Evolutionary conservation across 306 rosid species (phyloP).

Genomic region (Casuarina cunninghamiana): DNA sequence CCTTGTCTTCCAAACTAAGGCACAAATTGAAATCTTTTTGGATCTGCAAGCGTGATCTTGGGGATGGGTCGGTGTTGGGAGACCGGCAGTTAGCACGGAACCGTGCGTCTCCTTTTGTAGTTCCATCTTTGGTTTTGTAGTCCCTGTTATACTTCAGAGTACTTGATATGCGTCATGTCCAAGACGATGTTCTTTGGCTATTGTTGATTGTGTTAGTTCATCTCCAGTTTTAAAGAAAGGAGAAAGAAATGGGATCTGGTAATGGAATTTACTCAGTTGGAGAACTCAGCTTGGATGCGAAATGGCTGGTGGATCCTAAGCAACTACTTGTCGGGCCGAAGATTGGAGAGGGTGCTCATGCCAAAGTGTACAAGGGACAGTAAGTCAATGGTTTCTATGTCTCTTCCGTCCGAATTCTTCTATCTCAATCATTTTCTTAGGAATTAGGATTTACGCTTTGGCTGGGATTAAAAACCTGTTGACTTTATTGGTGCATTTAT

Average conservation of each 20-base stretch:
- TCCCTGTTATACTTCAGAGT: slow-evolving; percentile 14
- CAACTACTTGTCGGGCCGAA: slow-evolving; percentile 87
- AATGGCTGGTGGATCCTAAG: slow-evolving; percentile 89
- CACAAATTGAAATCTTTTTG: slow-evolving; percentile 39
- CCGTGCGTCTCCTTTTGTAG: slow-evolving; percentile 32
- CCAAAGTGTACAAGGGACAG: slow-evolving; percentile 96
- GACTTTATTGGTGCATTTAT: background rate
- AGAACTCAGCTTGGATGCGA: slow-evolving; percentile 64
- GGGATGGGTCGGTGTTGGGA: slow-evolving; percentile 53
- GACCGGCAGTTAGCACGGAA: slow-evolving; percentile 30
- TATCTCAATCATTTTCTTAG: slow-evolving; percentile 4
- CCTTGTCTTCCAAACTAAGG: slow-evolving; percentile 53
- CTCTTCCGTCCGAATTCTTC: slow-evolving; percentile 11
- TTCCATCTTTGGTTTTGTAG: slow-evolving; percentile 14
- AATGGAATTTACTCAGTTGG: slow-evolving; percentile 78
- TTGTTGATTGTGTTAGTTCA: slow-evolving; percentile 29
- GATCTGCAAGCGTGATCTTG: slow-evolving; percentile 45
- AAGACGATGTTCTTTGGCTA: slow-evolving; percentile 27
- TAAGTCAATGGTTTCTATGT: slow-evolving; percentile 54
- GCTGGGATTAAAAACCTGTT: background rate
- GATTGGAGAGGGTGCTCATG: slow-evolving; percentile 96
- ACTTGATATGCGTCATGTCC: slow-evolving; percentile 22
- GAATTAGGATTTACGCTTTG: slow-evolving; percentile 5
- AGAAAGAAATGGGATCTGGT: slow-evolving; percentile 77
- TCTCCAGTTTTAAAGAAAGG: slow-evolving; percentile 23